Evolutionary conservation across 1,284 basidiomycete species (phyloP).

Genomic region (Cystobasidium pallidum): DNA sequence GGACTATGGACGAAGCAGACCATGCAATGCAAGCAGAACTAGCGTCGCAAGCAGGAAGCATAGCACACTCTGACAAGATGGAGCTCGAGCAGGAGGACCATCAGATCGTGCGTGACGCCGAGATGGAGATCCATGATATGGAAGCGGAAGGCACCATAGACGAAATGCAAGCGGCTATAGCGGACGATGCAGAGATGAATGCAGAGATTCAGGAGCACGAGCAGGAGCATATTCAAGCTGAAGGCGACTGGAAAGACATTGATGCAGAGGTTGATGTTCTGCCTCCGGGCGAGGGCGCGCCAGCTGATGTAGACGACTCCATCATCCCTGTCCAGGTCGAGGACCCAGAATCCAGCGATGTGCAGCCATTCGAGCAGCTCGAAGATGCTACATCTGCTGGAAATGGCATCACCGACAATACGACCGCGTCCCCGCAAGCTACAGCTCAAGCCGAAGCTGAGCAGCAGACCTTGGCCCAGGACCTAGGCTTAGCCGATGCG

Average conservation of each 20-base stretch:
- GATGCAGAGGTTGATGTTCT: constrained; percentile 19
- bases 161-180: constrained; percentile 36
- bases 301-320: background rate
- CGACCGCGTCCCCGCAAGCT: background rate
- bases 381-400: constrained; percentile 1
- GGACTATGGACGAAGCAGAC: constrained; percentile 28
- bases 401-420: constrained; percentile 7
- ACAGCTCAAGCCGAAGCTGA: background rate
- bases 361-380: constrained; percentile 4
- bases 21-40: constrained; percentile 34
- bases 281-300: background rate
- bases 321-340: background rate
- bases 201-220: constrained; percentile 40
- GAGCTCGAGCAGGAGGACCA: constrained; percentile 35
- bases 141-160: constrained; percentile 31
- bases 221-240: constrained; percentile 23
- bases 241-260: constrained; percentile 39
- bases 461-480: constrained; percentile 6
- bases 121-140: constrained; percentile 36
- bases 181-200: constrained; percentile 36
- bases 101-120: constrained; percentile 10
- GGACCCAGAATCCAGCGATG: background rate
- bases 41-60: constrained; percentile 24
- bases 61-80: constrained; percentile 35
- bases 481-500: background rate